Evolutionary conservation across 2,329 filamentous ascomycete species (phyloP), one percentile per base, ranked within the genome.

Genomic region (Bipolaris oryzae): DNA sequence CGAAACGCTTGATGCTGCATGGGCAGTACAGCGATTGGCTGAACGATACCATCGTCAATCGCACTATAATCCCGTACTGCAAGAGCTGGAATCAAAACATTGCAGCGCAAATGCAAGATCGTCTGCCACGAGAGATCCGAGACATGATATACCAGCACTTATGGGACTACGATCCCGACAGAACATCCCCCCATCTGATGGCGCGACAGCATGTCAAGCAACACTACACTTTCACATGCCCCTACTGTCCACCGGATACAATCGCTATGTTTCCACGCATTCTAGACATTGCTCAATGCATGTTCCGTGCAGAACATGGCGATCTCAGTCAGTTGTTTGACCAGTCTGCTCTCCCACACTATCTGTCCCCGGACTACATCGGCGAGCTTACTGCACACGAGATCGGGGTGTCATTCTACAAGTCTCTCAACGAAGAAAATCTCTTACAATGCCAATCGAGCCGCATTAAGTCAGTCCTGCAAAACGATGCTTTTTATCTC

Each of bases 21-120:
- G 48, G 54, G 1, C 54, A 52, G 23, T 38, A 48, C 7, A 38
- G 28, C 13, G 43, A 52, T 15, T 57, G 54, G 48, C 20, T 57
- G 13, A 47, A 47, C n/a, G 34, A 50, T 6, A 31, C 21, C 7
- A 18, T 50, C 7, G 18, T 34, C 25, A 7, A 41, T 7, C 4
- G 16, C 23, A 50, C 45, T 13, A 50, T 57, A n/a, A 21, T 57
- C 6, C 39, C 55, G 11, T 53, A 50, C 16, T 51, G 33, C 34
- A 37, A 42, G 25, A 25, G 25, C 21, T 56, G 53, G 53, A 51
- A 51, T 25, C 25, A 18, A 11, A 16, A 47, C 23, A 23, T 56
- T 34, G 48, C 53, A 6, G 6, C 15, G 7, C 13, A 43, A 20
- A 39, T 56, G n/a, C 53, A 56, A 37, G 23, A 13, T 4, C 42